Conservation (phyloP, 2,329 filamentous ascomycete genomes). For the Aulographum hederae region DNA sequence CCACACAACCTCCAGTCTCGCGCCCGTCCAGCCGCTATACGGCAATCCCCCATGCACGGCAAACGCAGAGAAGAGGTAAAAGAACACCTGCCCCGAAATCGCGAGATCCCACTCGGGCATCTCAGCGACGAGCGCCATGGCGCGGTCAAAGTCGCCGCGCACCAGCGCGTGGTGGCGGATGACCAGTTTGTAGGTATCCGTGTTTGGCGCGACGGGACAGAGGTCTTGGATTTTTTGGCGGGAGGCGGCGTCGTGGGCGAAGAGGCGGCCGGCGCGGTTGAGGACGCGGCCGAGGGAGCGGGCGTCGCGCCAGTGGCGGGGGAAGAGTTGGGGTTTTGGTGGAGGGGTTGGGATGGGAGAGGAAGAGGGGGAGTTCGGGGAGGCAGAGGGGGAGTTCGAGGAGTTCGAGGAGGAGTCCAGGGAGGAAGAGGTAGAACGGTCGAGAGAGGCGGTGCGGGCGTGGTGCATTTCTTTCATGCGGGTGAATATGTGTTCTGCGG, state of each 20-base stretch:
- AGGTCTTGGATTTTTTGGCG: conserved; percentile 45
- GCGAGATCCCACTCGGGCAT: conserved; percentile 55
- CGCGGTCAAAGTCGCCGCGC: conserved; percentile 52
- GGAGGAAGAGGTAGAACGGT: too few species aligned
- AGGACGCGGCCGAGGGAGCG: conserved; percentile 24
- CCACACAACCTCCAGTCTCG: conserved; percentile 52
- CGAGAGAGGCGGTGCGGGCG: conserved; percentile 14
- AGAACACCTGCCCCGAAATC: conserved; percentile 58
- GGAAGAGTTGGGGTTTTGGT: neutral
- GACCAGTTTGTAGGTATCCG: conserved; percentile 63
- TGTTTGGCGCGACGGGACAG: conserved; percentile 52
- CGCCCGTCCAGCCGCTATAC: conserved; percentile 52
- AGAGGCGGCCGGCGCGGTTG: conserved; percentile 25
- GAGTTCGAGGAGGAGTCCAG: too few species aligned
- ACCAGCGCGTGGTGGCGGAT: conserved; percentile 54
- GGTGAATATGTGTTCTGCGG: conserved; percentile 65
- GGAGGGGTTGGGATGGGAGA: too few species aligned
- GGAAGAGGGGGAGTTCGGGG: conserved; percentile 1
- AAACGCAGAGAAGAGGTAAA: conserved; percentile 73
- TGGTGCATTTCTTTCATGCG: conserved; percentile 56
- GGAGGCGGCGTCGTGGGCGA: conserved; percentile 31
- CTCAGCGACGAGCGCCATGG: conserved; percentile 57
- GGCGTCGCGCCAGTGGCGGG: conserved; percentile 19
- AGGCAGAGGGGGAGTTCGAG: neutral
- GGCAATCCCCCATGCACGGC: conserved; percentile 47